A percentile compares a stretch with the other conserved stretches of the same genome.
These are phyloP conservation scores for Aspergillus novoparasiticus DNA, from an alignment of 2,329 filamentous ascomycete genomes.

Conservation along the genomic window DNA sequence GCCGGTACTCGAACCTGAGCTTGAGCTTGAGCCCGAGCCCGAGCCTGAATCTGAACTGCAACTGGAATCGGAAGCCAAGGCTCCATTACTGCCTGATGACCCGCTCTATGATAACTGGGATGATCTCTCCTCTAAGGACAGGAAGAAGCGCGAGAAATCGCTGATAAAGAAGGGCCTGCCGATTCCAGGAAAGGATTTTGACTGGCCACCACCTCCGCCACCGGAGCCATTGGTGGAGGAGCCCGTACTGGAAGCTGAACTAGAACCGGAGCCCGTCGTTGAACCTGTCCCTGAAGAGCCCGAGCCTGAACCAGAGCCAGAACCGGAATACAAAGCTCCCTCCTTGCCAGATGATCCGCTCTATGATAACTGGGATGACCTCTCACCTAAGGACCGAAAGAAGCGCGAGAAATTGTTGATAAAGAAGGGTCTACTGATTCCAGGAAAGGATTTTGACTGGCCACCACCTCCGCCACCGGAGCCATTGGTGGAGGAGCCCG, in stretches of 20 bases:
- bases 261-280: conserved; percentile 19
- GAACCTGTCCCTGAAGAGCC: conserved; percentile 32
- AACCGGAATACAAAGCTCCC: conserved; percentile 26
- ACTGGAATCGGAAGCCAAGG: conserved; percentile 30
- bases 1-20: conserved; percentile 24
- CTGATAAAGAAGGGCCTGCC: conserved; percentile 21
- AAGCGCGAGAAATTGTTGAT: conserved; percentile 40
- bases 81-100: conserved; percentile 12
- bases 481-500: conserved; percentile 1
- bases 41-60: conserved; percentile 5
- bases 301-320: conserved; percentile 26
- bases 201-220: conserved; percentile 18
- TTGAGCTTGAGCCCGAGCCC: not conserved
- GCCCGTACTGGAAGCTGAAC: conserved; percentile 15
- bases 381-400: conserved; percentile 49
- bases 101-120: conserved; percentile 24
- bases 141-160: conserved; percentile 23
- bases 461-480: conserved; percentile 22
- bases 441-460: conserved; percentile 31
- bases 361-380: conserved; percentile 36
- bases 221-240: conserved; percentile 14
- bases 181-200: conserved; percentile 32
- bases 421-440: conserved; percentile 33
- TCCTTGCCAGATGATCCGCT: conserved; percentile 40
- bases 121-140: conserved; percentile 19